Evolutionary conservation across 1,139 yeast species (phyloP).

Genomic region (Entelexis sorbosivorans): DNA sequence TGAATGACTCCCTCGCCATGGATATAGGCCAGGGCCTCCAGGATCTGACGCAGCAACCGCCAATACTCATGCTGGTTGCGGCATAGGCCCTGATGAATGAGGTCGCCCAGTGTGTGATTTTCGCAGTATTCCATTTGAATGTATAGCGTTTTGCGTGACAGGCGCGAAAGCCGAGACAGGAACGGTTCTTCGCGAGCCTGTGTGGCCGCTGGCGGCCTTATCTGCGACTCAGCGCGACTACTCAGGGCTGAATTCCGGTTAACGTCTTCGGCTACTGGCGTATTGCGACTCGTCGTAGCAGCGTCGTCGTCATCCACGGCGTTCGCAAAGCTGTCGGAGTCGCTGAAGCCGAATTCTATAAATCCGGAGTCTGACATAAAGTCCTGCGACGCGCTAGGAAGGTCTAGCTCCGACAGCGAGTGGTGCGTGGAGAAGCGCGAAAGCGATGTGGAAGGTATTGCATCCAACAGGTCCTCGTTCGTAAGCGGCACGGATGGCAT

Average conservation of each 20-base stretch:
- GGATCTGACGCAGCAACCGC: conserved; percentile 74
- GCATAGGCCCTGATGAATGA: conserved; percentile 72
- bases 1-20: conserved; percentile 85
- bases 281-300: background rate
- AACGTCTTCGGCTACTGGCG: background rate
- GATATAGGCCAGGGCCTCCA: conserved; percentile 85
- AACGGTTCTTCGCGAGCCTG: background rate
- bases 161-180: background rate
- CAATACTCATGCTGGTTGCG: conserved; percentile 69
- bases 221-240: background rate
- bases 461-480: conserved; percentile 3
- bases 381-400: conserved; percentile 21
- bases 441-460: conserved; percentile 12
- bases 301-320: background rate
- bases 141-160: conserved; percentile 38
- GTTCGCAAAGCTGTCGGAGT: conserved; percentile 9
- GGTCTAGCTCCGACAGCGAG: conserved; percentile 21
- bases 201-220: background rate
- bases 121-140: conserved; percentile 99
- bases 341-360: conserved; percentile 22
- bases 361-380: conserved; percentile 22
- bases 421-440: conserved; percentile 16
- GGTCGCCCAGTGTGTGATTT: conserved; percentile 73
- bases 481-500: background rate
- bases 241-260: background rate